Base-by-base conservation (phyloP, 2,329 filamentous ascomycete species). In the Penicillium palitans region DNA sequence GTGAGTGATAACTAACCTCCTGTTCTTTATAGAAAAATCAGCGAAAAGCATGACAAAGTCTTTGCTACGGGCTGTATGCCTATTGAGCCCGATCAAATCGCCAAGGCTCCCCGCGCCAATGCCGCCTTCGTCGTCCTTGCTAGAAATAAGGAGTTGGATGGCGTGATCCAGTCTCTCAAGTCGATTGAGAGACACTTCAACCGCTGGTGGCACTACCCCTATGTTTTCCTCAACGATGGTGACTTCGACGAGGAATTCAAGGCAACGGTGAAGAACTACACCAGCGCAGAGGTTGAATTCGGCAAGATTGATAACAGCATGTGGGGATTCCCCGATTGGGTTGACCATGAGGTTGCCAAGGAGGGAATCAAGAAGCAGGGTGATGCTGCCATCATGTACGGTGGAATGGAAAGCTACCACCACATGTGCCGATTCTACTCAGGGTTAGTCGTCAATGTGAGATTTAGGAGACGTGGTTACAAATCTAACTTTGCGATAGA, bases 351-450 rank as follows among this genome's bases (percentile, higher is more conserved):
- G 74, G 91, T 97, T 53, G 93, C 93, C 65, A 92, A 93, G 78
- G 95, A 99, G 76, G 93, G 93, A 60, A 96, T 99, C 71, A 87
- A 90, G 54, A 96, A 97, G 79, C 95, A 99, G 76, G 95, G 95
- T 65, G 95, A 99, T 76, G 88, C 88, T 51, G 95, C 95, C 47
- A 96, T 99, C 81, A 99, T 99, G 95, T 99, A 98, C 74, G 95
- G 95, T 74, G 95, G 95, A 47, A 89, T 99, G 83, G 95, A 98
- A 76, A 97, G 93, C 78, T 99, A 99, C 74, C 95, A 99, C 72
- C 89, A 96, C 78, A 99, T 99, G 95, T 99, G 95, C 75, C 87
- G 95, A 68, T 99, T 99, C 81, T 99, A 99, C 79, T 99, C 95
- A 63, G 95, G 93, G 89, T 95, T 81, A 70, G 87, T 78, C 6